Evolutionary conservation across 805 yeast species (phyloP), one percentile per base, ranked within the genome.

Genomic region (Candida suzukii): DNA sequence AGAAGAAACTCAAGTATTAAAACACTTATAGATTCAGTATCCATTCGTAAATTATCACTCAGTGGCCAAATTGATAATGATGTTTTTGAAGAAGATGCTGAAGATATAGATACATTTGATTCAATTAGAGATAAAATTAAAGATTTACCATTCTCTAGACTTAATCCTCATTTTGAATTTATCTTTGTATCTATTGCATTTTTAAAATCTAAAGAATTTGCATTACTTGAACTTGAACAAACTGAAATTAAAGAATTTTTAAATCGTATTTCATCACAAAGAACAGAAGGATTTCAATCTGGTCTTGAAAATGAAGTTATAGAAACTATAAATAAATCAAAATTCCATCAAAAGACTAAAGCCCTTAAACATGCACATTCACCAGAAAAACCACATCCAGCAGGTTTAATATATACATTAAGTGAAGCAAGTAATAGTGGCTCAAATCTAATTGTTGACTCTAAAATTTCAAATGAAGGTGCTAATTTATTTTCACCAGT

Each of bases 171-270:
- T 54, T 70, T 81, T 25, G 88, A 84, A 63, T 70, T 88, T 27
- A 63, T 84, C 1, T 90, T 88, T 54, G 74, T 85, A 3, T 78
- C 86, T 38, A 66, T 88, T 37, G 86, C 96, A 1, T 74, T 90
- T 31, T 66, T 90, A 48, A 86, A 86, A 60, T 80, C 91, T 39
- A 82, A 83, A 59, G 90, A 84, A 51, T 77, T 78, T 50, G 78
- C 83, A 31, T 69, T 90, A 41, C 71, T 86, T 48, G 97, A 90
- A 57, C 79, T 88, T 48, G 98, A 90, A 54, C 95, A 87, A 57
- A 80, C 85, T 47, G 98, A 90, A 61, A 86, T 88, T 35, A 70
- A 88, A 30, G 95, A 88, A 56, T 78, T 79, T 48, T 68, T 90
- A 46, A 76, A 77, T 46, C 73, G 80, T 30, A 55, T 74, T 37